These are phyloP conservation scores for Fraxinus albicans DNA, from an alignment of 305 asterid genomes.

Conservation along the genomic window DNA sequence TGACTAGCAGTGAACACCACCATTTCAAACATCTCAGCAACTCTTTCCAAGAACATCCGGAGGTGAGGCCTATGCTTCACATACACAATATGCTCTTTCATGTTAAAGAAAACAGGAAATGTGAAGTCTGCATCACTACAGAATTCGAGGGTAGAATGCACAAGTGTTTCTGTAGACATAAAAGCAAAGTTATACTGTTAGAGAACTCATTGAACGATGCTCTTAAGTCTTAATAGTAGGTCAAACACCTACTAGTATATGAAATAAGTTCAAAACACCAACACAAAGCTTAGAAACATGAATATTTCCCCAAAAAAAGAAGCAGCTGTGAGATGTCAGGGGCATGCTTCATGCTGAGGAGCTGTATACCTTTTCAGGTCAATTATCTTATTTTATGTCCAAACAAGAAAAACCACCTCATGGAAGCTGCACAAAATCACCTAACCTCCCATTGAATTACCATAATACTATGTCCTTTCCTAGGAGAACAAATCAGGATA, in stretches of 20 bases:
- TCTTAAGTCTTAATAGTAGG: not conserved
- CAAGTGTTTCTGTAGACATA: conserved; percentile 78
- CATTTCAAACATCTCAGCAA: conserved; percentile 80
- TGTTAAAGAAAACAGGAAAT: conserved; percentile 75
- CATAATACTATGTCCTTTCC: not conserved
- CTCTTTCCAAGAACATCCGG: conserved; percentile 64
- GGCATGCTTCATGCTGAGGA: not conserved
- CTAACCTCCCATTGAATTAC: not conserved
- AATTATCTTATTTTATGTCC: not conserved
- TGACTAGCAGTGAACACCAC: conserved; percentile 95
- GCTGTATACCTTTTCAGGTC: not conserved
- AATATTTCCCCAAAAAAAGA: not conserved
- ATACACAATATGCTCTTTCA: conserved; percentile 79
- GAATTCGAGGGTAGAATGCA: conserved; percentile 79
- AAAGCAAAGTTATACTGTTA: conserved; percentile 27
- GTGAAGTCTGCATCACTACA: conserved; percentile 83
- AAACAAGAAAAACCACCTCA: not conserved
- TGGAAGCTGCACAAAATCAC: not conserved
- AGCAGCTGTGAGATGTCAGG: not conserved
- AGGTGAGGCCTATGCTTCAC: conserved; percentile 89
- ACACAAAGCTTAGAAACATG: not conserved
- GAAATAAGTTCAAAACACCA: not conserved
- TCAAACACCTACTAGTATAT: not conserved
- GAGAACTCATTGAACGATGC: conserved; percentile 16
- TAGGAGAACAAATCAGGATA: conserved; percentile 2